Evolutionary conservation across 2,329 filamentous ascomycete species (phyloP).

Genomic region (Cladorrhinum sp.): DNA sequence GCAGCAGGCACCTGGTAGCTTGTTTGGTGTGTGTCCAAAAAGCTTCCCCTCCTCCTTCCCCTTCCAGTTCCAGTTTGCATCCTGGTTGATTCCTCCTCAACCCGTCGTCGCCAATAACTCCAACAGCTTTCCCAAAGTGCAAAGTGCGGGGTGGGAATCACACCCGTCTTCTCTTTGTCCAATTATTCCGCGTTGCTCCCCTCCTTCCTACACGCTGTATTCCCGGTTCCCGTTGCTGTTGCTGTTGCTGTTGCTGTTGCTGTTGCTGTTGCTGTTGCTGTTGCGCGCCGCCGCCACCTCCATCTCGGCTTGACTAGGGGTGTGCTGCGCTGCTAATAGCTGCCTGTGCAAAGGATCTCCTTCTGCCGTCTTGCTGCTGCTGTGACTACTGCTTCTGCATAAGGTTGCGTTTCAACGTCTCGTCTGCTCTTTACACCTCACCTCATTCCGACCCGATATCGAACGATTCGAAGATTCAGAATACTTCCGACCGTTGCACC

Average conservation of each 20-base stretch:
- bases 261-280: neutral
- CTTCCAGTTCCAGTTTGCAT: neutral
- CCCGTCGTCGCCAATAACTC: neutral
- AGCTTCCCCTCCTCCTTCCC: neutral
- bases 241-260: neutral
- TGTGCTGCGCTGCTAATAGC: neutral
- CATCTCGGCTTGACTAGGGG: neutral
- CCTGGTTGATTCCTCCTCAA: neutral
- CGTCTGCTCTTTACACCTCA: neutral
- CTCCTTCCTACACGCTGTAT: constrained; percentile 1
- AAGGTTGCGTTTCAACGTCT: neutral
- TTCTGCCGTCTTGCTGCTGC: neutral
- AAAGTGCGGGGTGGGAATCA: constrained; percentile 15
- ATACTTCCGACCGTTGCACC: neutral
- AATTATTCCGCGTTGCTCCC: constrained; percentile 8
- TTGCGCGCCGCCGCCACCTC: neutral
- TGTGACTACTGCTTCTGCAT: neutral
- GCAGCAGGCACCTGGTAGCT: neutral
- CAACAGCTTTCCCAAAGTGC: neutral
- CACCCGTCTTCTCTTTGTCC: constrained; percentile 10
- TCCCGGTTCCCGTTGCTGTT: neutral
- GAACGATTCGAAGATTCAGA: neutral
- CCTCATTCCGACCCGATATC: neutral
- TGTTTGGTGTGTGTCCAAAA: too few species aligned
- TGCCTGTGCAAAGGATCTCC: neutral